Evolutionary conservation across 345 rosid genomes (phyloP).

Genomic region (Psidium friedrichsthalianum): DNA sequence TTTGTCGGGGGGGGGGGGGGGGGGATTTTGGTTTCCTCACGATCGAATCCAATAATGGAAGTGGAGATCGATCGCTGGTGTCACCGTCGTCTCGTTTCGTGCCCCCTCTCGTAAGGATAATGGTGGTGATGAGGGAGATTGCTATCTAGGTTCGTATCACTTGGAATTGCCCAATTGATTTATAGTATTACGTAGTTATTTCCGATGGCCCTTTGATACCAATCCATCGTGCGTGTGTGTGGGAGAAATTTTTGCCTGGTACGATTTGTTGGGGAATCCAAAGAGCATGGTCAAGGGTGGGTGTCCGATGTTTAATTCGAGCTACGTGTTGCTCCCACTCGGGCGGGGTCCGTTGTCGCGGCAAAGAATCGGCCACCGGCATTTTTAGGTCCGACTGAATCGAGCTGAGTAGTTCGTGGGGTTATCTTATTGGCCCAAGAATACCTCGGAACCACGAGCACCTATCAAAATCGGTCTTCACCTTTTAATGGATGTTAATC

Average conservation of each 20-base stretch:
- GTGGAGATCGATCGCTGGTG: background rate
- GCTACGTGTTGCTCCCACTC: background rate
- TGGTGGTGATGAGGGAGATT: background rate
- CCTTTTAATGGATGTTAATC: too few species aligned
- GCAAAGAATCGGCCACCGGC: background rate
- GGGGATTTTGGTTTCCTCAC: background rate
- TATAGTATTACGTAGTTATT: background rate
- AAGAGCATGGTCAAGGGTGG: background rate
- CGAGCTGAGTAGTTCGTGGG: background rate
- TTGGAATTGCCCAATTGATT: background rate
- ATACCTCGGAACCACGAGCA: background rate
- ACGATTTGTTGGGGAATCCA: background rate
- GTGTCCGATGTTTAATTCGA: background rate
- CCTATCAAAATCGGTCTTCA: too few species aligned
- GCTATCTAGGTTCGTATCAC: background rate
- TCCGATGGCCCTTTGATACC: background rate
- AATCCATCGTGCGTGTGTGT: background rate
- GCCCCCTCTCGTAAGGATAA: background rate
- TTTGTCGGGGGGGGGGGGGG: too few species aligned
- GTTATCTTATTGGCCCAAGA: background rate
- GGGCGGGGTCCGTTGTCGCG: fast-evolving
- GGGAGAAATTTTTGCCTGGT: background rate
- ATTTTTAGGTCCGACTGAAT: background rate
- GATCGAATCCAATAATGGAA: background rate
- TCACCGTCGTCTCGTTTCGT: background rate